Evolutionary conservation across 345 rosid genomes (phyloP).

Genomic region (Eucalyptus sp.): DNA sequence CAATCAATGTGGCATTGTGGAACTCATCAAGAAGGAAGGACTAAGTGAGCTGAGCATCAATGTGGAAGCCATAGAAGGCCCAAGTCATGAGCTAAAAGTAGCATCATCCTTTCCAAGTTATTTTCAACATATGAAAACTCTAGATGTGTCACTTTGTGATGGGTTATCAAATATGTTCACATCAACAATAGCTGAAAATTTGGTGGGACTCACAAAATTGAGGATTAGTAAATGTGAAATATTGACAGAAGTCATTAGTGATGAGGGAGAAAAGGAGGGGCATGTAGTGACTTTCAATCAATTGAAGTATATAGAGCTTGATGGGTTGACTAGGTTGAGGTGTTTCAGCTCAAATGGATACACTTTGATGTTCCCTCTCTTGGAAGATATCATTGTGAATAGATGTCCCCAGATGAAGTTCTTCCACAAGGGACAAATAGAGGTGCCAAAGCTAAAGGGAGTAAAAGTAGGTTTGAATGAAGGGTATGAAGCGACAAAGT

Average conservation of each 20-base stretch:
- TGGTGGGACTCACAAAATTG: not conserved
- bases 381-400: not conserved
- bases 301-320: not conserved
- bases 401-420: not conserved
- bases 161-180: not conserved
- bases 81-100: not conserved
- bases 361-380: not conserved
- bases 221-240: not conserved
- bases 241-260: not conserved
- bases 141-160: not conserved
- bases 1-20: not conserved
- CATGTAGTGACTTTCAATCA: not conserved
- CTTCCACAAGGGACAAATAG: rapidly evolving
- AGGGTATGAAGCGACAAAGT: too few species aligned
- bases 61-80: not conserved
- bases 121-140: not conserved
- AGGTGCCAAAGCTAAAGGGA: not conserved
- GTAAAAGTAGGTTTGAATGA: not conserved
- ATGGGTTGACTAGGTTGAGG: not conserved
- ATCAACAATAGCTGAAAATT: not conserved
- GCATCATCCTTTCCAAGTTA: not conserved
- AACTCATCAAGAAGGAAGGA: not conserved
- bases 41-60: rapidly evolving
- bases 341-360: not conserved
- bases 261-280: not conserved